Conservation (phyloP, 106 monocot species). For the Dendrobium nobile region DNA sequence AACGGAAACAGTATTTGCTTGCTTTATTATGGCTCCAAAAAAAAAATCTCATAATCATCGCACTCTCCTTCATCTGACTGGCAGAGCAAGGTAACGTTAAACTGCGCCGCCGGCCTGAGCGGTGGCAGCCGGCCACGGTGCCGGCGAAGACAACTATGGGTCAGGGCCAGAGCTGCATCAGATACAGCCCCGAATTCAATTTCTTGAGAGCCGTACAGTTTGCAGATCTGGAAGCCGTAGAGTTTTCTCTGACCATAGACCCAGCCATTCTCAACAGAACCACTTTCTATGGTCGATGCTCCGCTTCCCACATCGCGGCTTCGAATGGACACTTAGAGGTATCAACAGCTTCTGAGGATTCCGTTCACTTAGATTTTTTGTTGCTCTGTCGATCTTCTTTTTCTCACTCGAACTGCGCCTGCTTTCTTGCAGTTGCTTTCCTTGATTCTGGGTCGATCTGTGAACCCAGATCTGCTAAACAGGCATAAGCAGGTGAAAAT, state of each 20-base stretch:
- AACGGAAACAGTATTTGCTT: no score
- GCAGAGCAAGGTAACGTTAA: not conserved
- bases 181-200: slow-evolving; percentile 21
- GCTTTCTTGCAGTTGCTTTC: slow-evolving; percentile 30
- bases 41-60: not conserved
- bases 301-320: slow-evolving; percentile 56
- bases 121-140: not conserved
- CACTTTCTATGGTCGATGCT: slow-evolving; percentile 40
- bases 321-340: slow-evolving; percentile 51
- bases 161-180: slow-evolving; percentile 29
- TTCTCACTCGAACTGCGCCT: slow-evolving; percentile 5
- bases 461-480: slow-evolving; percentile 32
- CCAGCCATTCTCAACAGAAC: slow-evolving; percentile 21
- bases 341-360: not conserved
- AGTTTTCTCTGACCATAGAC: slow-evolving; percentile 12
- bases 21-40: no score
- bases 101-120: not conserved
- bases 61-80: not conserved
- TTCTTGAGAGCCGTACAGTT: slow-evolving; percentile 33
- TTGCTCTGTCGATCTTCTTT: not conserved
- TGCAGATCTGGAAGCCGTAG: slow-evolving; percentile 28
- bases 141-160: slow-evolving; percentile 24
- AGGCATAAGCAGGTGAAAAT: slow-evolving; percentile 47
- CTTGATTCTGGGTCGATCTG: slow-evolving; percentile 31
- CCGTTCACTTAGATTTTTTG: not conserved